Evolutionary conservation across 768 basidiomycete genomes (phyloP), one percentile per base, ranked within the genome.

Genomic region (Hirschioporus abietinus): DNA sequence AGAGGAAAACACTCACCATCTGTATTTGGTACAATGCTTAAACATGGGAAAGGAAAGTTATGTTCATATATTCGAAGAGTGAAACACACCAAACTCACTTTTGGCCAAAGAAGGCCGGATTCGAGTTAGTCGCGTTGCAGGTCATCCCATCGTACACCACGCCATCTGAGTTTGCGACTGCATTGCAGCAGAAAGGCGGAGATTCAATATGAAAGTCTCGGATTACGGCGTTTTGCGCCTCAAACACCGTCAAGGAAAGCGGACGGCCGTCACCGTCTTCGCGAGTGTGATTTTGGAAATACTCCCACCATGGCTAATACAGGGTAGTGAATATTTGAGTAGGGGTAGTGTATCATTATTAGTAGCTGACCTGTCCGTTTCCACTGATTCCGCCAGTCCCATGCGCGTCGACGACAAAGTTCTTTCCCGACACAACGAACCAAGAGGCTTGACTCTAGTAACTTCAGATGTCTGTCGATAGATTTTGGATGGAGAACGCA

Each of bases 161-260:
- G 57, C 82, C 74, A 25, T 68, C 72, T n/a, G 82, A 83, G 61
- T 86, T 79, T 3, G 84, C 83, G 1, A 85, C 80, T 0, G 83
- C 76, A 67, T 85, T 86, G 69, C 86, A 82, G 86, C 86, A 87
- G 74, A 88, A 88, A 1, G 86, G 86, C 65, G 81, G 86, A 3
- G 79, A 78, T 58, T 82, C 75, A 66, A 88, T 84, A 3, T 74
- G 77, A 75, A 88, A 86, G 72, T 83, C 77, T 27, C 72, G 76
- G 24, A 87, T 77, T 0, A 71, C 68, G 4, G 77, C 86, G 20
- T 81, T 74, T 1, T 74, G 77, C 1, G 77, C 84, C 63, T 82
- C 77, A 67, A 72, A 82, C 1, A 87, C 67, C 1, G 85, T 86
- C 65, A 88, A 73, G 12, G 86, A 77, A 65, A 88, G 83, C 6